Conservation (phyloP, 1,139 yeast species). For the Diutina neorugosa region DNA sequence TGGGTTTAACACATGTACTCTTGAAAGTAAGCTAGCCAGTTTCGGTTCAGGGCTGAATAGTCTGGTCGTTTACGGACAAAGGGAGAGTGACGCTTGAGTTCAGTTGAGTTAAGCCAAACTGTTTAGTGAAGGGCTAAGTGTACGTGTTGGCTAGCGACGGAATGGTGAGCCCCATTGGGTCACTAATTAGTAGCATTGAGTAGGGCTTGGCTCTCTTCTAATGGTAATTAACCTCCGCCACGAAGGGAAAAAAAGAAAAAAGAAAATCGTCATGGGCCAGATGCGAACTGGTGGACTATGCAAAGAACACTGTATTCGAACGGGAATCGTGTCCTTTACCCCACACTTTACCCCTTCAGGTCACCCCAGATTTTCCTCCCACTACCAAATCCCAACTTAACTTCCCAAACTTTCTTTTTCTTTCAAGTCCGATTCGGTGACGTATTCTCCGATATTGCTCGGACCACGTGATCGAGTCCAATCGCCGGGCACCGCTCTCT, state of each 20-base stretch:
- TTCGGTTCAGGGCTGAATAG: too few species aligned
- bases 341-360: not conserved
- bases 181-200: not conserved
- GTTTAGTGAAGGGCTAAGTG: too few species aligned
- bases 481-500: not conserved
- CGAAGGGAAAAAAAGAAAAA: too few species aligned
- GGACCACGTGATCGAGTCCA: not conserved
- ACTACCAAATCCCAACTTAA: not conserved
- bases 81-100: too few species aligned
- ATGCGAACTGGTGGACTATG: not conserved
- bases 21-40: too few species aligned
- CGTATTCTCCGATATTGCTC: not conserved
- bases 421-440: not conserved
- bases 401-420: not conserved
- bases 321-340: not conserved
- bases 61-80: too few species aligned
- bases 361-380: not conserved
- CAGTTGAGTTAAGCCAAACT: too few species aligned
- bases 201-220: not conserved
- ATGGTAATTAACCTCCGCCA: too few species aligned
- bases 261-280: not conserved
- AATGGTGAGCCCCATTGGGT: not conserved
- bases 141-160: not conserved
- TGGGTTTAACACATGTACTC: too few species aligned
- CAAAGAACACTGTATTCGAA: not conserved